Conservation (phyloP, 768 basidiomycete genomes). For the Serendipita sp. region DNA sequence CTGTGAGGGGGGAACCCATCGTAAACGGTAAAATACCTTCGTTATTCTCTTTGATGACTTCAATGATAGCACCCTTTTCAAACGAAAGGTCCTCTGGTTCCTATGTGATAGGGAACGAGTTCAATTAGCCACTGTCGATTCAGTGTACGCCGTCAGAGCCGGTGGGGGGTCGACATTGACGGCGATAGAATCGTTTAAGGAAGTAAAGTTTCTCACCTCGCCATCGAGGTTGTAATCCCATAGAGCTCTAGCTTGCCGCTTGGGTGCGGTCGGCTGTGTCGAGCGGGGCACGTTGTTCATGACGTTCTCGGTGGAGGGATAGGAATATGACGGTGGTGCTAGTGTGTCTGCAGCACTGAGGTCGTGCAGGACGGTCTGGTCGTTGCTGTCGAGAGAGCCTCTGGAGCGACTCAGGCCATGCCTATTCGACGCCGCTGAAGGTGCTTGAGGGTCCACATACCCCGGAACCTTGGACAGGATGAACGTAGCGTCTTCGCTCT, state of each 20-base stretch:
- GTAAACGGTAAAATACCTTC: not conserved
- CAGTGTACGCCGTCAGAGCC: not conserved
- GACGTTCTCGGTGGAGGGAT: slow-evolving; percentile 1
- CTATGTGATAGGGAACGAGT: not conserved
- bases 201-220: not conserved
- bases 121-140: not conserved
- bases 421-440: not conserved
- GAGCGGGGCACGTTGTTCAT: slow-evolving; percentile 3
- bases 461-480: slow-evolving; percentile 1
- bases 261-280: not conserved
- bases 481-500: not conserved
- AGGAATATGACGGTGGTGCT: slow-evolving; percentile 1
- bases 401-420: not conserved
- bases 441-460: not conserved
- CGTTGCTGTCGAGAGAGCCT: not conserved
- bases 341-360: not conserved
- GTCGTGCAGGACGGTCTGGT: not conserved
- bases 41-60: slow-evolving; percentile 1
- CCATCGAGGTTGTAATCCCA: slow-evolving; percentile 4
- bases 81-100: not conserved
- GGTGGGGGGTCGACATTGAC: not conserved
- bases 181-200: not conserved
- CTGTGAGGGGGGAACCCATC: not conserved
- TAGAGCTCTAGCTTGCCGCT: not conserved
- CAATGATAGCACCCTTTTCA: slow-evolving; percentile 4